Percentiles rank a stretch among this genome's conserved stretches.
These are phyloP conservation scores for Didymella arachidicola DNA, from an alignment of 2,329 filamentous ascomycete species.

Conservation along the genomic window DNA sequence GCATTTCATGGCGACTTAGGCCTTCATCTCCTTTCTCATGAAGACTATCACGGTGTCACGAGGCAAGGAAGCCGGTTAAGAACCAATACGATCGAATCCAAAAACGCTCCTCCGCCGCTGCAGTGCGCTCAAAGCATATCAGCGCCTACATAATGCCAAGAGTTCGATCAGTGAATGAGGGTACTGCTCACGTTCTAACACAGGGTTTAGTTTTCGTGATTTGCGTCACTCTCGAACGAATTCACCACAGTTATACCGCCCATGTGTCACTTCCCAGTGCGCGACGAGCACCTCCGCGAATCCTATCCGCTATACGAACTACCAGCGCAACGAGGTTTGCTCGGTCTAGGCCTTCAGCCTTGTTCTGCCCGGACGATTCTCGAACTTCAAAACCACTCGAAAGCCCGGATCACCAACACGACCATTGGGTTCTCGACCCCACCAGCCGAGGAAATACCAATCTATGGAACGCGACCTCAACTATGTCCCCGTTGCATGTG, in stretches of 20 bases:
- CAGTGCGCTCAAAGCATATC: slow-evolving; percentile 3
- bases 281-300: neutral
- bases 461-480: neutral
- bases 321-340: neutral
- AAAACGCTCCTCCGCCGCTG: slow-evolving; percentile 22
- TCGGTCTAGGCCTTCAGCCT: too few species aligned
- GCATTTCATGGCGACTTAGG: slow-evolving; percentile 42
- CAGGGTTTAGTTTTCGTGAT: neutral
- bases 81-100: slow-evolving; percentile 44
- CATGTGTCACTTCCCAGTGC: neutral
- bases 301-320: neutral
- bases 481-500: neutral
- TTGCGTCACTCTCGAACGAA: neutral
- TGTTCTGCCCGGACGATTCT: too few species aligned
- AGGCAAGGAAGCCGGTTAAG: slow-evolving; percentile 42
- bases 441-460: neutral
- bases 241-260: neutral
- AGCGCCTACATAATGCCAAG: neutral
- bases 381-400: neutral
- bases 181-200: neutral
- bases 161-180: neutral
- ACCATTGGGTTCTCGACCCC: neutral
- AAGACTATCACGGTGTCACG: slow-evolving; percentile 42
- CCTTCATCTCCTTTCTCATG: slow-evolving; percentile 39
- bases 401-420: neutral